These are phyloP conservation scores for Aspergillus melleus DNA, from an alignment of 2,329 filamentous ascomycete genomes.

Conservation along the genomic window DNA sequence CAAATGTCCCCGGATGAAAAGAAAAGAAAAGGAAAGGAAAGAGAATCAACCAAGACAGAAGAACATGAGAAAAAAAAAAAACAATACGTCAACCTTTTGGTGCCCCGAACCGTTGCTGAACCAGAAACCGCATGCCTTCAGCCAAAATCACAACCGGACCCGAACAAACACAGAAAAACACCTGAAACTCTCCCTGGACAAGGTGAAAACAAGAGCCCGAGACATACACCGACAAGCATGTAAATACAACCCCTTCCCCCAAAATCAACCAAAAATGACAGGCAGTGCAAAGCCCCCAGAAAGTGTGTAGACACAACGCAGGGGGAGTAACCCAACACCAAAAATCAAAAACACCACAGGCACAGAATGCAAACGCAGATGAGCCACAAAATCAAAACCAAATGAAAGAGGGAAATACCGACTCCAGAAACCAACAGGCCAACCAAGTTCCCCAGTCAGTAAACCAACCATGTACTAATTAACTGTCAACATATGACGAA, in stretches of 20 bases:
- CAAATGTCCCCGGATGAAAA: constrained; percentile 15
- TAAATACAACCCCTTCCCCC: constrained; percentile 15
- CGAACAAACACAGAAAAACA: constrained; percentile 17
- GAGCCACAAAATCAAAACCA: not conserved
- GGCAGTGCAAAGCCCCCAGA: constrained; percentile 3
- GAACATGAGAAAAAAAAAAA: constrained; percentile 2
- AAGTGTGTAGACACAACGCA: constrained; percentile 5
- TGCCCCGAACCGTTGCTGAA: constrained; percentile 15
- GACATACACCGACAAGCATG: constrained; percentile 16
- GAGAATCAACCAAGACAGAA: not conserved
- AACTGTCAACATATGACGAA: constrained; percentile 28
- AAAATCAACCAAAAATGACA: constrained; percentile 7
- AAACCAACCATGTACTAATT: constrained; percentile 31
- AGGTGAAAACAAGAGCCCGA: constrained; percentile 21
- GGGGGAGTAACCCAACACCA: constrained; percentile 7
- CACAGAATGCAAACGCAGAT: constrained; percentile 21
- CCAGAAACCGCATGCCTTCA: constrained; percentile 11
- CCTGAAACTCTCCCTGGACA: constrained; percentile 18
- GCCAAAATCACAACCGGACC: constrained; percentile 20
- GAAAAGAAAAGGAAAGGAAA: not conserved
- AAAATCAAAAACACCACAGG: constrained; percentile 5
- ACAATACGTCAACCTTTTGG: constrained; percentile 16
- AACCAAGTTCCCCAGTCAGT: constrained; percentile 30
- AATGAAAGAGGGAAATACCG: constrained; percentile 24
- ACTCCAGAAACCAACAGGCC: constrained; percentile 34